Percentiles rank a stretch among this genome's conserved stretches.
Conservation (phyloP, 805 yeast genomes). For the Metschnikowia colocasiae region DNA sequence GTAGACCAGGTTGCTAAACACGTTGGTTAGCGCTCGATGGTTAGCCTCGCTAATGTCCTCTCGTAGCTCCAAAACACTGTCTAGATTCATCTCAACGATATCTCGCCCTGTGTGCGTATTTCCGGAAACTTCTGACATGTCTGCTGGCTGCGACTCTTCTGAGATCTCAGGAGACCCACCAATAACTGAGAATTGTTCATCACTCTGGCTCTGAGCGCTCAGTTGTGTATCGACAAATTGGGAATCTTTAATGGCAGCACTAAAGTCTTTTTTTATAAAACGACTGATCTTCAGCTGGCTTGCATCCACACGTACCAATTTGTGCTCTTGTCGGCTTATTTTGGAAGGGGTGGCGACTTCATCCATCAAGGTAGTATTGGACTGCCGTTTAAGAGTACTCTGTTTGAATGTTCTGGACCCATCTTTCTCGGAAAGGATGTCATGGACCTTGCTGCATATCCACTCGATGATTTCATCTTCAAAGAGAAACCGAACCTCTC, state of each 20-base stretch:
- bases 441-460: constrained; percentile 49
- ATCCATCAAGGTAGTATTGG: constrained; percentile 9
- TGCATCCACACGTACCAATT: constrained; percentile 68
- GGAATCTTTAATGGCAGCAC: background rate
- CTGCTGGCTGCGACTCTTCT: background rate
- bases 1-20: constrained; percentile 66
- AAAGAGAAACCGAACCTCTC: constrained; percentile 80
- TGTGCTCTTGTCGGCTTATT: constrained; percentile 53
- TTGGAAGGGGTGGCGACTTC: constrained; percentile 18
- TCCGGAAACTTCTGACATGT: background rate
- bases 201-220: background rate
- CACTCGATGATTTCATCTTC: constrained; percentile 81
- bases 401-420: constrained; percentile 68
- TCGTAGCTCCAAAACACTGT: constrained; percentile 58
- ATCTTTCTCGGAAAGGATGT: constrained; percentile 53
- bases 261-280: constrained; percentile 13
- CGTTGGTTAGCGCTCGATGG: constrained; percentile 55
- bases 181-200: background rate
- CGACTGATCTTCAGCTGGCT: constrained; percentile 44
- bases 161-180: constrained; percentile 1
- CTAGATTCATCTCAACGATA: constrained; percentile 45
- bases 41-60: constrained; percentile 44
- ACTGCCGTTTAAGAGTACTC: constrained; percentile 34
- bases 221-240: background rate
- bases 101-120: constrained; percentile 12